Evolutionary conservation across 495 filamentous ascomycete genomes (phyloP).

Genomic region (Trichocladium uniseriatum): DNA sequence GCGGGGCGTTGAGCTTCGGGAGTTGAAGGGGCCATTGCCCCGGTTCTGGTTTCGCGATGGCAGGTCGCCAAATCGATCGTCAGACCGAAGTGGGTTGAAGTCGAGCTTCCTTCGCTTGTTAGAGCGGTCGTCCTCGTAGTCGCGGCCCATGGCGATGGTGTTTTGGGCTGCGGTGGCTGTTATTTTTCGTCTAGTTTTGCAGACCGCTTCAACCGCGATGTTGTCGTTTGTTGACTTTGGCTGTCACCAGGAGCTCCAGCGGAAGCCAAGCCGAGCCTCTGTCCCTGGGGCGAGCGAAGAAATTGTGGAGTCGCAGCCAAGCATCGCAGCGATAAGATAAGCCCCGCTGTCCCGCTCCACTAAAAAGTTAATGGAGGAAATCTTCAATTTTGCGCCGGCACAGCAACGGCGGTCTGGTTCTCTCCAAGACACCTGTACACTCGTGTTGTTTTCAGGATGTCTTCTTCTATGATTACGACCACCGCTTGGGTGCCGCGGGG

Average conservation of each 20-base stretch:
- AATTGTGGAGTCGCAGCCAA: too few relatives aligned
- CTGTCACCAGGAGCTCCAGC: neutral
- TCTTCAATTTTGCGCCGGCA: slow-evolving; percentile 12
- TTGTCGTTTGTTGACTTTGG: neutral
- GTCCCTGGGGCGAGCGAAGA: neutral
- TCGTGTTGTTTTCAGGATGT: slow-evolving; percentile 12
- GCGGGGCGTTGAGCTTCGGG: slow-evolving; percentile 41
- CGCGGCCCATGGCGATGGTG: slow-evolving; percentile 15
- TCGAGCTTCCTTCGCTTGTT: slow-evolving; percentile 56
- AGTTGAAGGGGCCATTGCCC: slow-evolving; percentile 29
- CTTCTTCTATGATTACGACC: slow-evolving; percentile 76
- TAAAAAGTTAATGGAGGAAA: slow-evolving; percentile 29
- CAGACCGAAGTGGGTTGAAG: slow-evolving; percentile 44
- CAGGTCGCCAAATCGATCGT: slow-evolving; percentile 49
- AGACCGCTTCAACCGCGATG: neutral
- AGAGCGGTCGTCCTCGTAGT: slow-evolving; percentile 40
- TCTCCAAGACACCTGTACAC: neutral
- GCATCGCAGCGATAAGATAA: slow-evolving; percentile 33
- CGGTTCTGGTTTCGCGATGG: slow-evolving; percentile 36
- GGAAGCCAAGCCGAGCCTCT: neutral
- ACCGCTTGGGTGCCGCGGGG: slow-evolving; percentile 91
- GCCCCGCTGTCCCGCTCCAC: slow-evolving; percentile 24
- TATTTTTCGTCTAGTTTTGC: too few relatives aligned
- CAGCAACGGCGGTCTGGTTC: neutral
- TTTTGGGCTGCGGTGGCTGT: neutral